A percentile compares a stretch with the other conserved stretches of the same genome.
phyloP scores from a whole-genome alignment of 2,329 filamentous ascomycete species.

The Talaromyces pinophilus region DNA sequence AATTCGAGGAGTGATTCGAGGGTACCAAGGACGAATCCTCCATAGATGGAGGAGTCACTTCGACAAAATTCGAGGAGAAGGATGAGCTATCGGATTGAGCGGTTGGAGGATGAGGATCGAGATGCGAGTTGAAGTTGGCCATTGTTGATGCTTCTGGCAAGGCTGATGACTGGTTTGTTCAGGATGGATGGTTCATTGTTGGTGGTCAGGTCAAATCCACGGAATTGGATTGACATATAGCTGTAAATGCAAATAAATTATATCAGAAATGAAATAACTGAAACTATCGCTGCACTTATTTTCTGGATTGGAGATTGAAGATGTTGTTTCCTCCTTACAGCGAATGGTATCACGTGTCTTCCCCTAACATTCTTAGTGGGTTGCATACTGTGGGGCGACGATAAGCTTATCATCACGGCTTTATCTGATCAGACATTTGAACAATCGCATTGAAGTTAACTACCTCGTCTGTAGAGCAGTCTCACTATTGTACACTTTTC shows the following conservation, averaged over 20 bases:
- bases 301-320: neutral
- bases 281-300: neutral
- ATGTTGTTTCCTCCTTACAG: slow-evolving; percentile 5
- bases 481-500: neutral
- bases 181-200: slow-evolving; percentile 12
- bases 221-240: neutral
- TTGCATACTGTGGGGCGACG: slow-evolving; percentile 5
- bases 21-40: slow-evolving; percentile 22
- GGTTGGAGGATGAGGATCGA: neutral
- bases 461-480: neutral
- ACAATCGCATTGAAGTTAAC: neutral
- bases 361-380: slow-evolving; percentile 10
- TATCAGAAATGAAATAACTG: neutral
- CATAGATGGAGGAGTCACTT: slow-evolving; percentile 24
- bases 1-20: slow-evolving; percentile 31
- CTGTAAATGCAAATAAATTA: neutral
- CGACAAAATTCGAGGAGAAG: slow-evolving; percentile 30
- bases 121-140: slow-evolving; percentile 4
- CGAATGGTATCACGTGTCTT: slow-evolving; percentile 12
- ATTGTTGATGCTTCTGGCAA: slow-evolving; percentile 3
- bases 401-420: slow-evolving; percentile 6
- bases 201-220: slow-evolving; percentile 1
- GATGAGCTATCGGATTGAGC: slow-evolving; percentile 27
- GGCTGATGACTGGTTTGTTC: neutral
- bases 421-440: neutral